Base-by-base conservation (phyloP, 2,329 filamentous ascomycete genomes). In the Cytospora piceicola region DNA sequence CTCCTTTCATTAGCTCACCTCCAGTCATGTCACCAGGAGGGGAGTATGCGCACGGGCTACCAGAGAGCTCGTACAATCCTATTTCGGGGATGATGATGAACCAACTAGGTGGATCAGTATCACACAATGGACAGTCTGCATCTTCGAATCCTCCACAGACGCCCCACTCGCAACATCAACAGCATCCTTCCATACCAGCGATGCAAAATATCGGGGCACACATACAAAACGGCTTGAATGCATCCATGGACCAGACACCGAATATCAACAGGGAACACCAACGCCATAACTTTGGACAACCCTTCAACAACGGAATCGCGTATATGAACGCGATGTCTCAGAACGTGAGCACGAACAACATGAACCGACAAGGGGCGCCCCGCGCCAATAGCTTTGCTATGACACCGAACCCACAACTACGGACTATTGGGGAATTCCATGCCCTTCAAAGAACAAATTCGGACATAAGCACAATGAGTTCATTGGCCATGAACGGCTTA, bases 11-110 rank as follows among this genome's bases (percentile, higher is more conserved):
- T 22, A 81, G 81, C 65, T 86, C 85, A 1, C 84, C 85, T 0
- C 72, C 77, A 15, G 80, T 86, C 30, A 80, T 87, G 77, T 86
- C 85, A 3, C 83, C 84, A 0, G 75, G 76, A 4, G 76, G 82
- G 64, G 85, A 87, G 5, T 83, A 84, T 67, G 70, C 78, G 2
- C 79, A 82, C 36, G 72, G 72, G 61, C 74, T 84, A 51, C 56
- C 67, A 60, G 74, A 75, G 46, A 80, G 81, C 3, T 55, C 32
- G 2, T 87, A 81, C 59, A 78, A 76, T 24, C 75, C 81, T 12
- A 83, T 87, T 68, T 75, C 82, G 1, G 84, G 87, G 9, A 82
- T 87, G 74, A 79, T 83, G 49, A 83, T 86, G 78, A 84, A 77
- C 42, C 81, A 81, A 0, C 75, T 85, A 61, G 77, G 78, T 34